Evolutionary conservation across 192 early-diverging fungal genomes (phyloP).

Genomic region (Coemansia pectinata): DNA sequence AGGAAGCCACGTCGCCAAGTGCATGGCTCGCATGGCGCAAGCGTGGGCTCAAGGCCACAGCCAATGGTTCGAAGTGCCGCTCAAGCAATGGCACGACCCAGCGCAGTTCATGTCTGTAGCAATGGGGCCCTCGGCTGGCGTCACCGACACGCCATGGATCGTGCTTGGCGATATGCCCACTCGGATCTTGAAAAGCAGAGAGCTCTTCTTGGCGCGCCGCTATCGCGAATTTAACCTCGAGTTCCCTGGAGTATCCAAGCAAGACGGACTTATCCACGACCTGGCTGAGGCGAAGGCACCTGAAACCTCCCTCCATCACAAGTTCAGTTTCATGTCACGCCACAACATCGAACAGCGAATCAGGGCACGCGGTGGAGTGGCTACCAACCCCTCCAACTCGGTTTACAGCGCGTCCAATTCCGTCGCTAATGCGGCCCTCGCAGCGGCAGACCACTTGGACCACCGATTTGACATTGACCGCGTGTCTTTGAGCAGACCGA

Average conservation of each 20-base stretch:
- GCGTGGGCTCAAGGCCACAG: constrained; percentile 42
- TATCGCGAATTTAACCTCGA: constrained; percentile 54
- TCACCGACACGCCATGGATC: constrained; percentile 57
- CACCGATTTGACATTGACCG: constrained; percentile 30
- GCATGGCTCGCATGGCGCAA: constrained; percentile 54
- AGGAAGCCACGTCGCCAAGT: constrained; percentile 47
- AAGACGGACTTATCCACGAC: constrained; percentile 7
- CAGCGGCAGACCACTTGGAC: constrained; percentile 32
- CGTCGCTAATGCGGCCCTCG: constrained; percentile 28
- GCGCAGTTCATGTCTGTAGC: constrained; percentile 54
- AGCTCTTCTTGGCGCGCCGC: constrained; percentile 54
- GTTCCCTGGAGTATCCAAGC: constrained; percentile 36
- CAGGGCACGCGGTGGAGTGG: constrained; percentile 16
- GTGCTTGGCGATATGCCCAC: constrained; percentile 54
- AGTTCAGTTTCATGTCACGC: background rate
- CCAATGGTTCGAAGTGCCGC: constrained; percentile 45
- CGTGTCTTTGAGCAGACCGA: constrained; percentile 25
- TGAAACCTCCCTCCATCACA: background rate
- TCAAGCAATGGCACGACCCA: constrained; percentile 53
- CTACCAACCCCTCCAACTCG: constrained; percentile 19
- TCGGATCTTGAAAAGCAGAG: constrained; percentile 54
- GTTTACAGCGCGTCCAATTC: constrained; percentile 30
- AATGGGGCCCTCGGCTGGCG: constrained; percentile 44
- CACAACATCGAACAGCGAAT: constrained; percentile 30
- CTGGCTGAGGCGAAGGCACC: background rate